These are phyloP conservation scores for Anastatica hierochuntica DNA, from an alignment of 345 rosid genomes.

Conservation along the genomic window DNA sequence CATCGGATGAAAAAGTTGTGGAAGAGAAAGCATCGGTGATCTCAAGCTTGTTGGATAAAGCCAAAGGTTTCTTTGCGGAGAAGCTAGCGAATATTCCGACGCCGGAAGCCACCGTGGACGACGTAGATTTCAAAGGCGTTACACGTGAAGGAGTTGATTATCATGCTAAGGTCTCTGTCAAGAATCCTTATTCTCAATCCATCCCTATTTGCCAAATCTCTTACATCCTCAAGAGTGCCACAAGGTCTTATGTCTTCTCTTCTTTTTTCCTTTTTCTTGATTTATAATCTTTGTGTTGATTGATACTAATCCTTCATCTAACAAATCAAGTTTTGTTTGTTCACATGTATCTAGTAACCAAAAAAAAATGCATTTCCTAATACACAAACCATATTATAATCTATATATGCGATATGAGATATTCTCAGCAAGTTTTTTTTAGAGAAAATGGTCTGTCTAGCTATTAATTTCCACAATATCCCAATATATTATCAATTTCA, in stretches of 20 bases:
- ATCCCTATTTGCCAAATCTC: constrained; percentile 82
- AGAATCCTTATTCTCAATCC: constrained; percentile 57
- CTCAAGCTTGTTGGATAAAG: constrained; percentile 44
- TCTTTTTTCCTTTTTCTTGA: background rate
- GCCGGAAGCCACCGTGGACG: constrained; percentile 62
- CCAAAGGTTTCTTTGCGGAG: constrained; percentile 63
- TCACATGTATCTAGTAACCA: too few relatives aligned
- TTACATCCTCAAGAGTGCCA: constrained; percentile 58
- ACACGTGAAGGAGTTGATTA: constrained; percentile 51
- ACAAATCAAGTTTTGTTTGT: background rate
- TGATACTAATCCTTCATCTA: background rate
- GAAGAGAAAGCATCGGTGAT: constrained; percentile 23
- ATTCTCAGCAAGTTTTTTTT: too few relatives aligned
- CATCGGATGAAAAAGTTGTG: constrained; percentile 16
- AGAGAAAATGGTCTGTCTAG: too few relatives aligned
- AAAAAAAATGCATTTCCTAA: background rate
- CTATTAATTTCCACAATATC: too few relatives aligned
- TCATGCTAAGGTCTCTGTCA: constrained; percentile 55
- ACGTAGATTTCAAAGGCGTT: constrained; percentile 52
- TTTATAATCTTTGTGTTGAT: background rate
- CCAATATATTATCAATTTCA: too few relatives aligned
- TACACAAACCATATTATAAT: background rate
- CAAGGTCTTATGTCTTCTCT: constrained; percentile 31
- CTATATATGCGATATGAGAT: too few relatives aligned
- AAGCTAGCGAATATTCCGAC: constrained; percentile 51